Evolutionary conservation across 306 rosid species (phyloP).

Genomic region (Pterocarpus macrocarpus): DNA sequence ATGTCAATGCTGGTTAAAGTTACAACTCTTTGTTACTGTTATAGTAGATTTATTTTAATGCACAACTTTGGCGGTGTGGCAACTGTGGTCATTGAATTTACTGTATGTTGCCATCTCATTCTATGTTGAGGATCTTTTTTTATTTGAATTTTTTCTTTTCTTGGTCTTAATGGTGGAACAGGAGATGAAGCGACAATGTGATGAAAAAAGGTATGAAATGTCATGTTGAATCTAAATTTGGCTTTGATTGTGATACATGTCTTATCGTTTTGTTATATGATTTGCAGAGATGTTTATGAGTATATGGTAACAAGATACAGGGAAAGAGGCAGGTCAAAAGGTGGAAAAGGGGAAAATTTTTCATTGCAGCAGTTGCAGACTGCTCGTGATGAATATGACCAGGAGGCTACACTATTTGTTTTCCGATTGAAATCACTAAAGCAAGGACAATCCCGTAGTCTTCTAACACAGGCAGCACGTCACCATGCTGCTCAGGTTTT

Average conservation of each 20-base stretch:
- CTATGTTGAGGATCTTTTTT: constrained; percentile 18
- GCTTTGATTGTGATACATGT: constrained; percentile 29
- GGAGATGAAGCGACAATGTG: constrained; percentile 99
- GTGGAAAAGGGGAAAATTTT: constrained; percentile 77
- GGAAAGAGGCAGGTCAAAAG: constrained; percentile 85
- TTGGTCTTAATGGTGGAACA: constrained; percentile 61
- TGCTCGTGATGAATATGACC: constrained; percentile 94
- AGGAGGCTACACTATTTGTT: constrained; percentile 91
- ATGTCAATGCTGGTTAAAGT: constrained; percentile 8
- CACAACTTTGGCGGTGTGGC: not conserved
- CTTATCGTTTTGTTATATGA: constrained; percentile 50
- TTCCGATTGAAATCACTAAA: constrained; percentile 96
- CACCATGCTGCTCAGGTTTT: constrained; percentile 99
- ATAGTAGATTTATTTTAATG: constrained; percentile 30
- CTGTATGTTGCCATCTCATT: constrained; percentile 26
- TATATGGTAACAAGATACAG: constrained; percentile 72
- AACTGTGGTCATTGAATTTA: constrained; percentile 9
- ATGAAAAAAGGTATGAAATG: constrained; percentile 84
- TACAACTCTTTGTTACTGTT: constrained; percentile 23
- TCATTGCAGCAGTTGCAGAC: constrained; percentile 77
- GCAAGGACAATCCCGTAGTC: constrained; percentile 97
- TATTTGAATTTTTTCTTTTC: constrained; percentile 32
- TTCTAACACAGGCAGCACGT: constrained; percentile 99
- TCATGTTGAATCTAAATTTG: constrained; percentile 23
- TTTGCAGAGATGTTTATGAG: constrained; percentile 83